Conservation (phyloP, 2,329 filamentous ascomycete species). For the Pseudogymnoascus sp. region DNA sequence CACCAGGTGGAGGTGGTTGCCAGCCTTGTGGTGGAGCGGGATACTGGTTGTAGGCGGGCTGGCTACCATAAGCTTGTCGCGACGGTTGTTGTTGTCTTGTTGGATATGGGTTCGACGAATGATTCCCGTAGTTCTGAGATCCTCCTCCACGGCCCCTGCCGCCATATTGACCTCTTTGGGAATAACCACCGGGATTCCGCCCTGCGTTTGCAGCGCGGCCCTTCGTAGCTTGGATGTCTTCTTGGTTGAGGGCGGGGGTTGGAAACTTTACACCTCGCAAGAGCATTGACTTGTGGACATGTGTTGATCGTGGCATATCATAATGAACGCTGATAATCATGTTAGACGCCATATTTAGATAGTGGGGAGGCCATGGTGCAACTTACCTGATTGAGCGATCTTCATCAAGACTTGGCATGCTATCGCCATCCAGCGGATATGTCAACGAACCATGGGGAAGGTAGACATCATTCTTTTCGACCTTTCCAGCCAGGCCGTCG, state of each 20-base stretch:
- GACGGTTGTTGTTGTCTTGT: not conserved
- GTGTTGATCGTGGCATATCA: conserved; percentile 63
- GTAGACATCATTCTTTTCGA: conserved; percentile 76
- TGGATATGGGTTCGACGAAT: conserved; percentile 36
- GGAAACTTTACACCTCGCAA: conserved; percentile 73
- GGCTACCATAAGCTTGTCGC: conserved; percentile 12
- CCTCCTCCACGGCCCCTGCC: conserved; percentile 34
- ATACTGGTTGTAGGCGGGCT: conserved; percentile 20
- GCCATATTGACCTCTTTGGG: not conserved
- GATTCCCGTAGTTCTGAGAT: conserved; percentile 29
- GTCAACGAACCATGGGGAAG: conserved; percentile 74
- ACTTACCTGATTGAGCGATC: conserved; percentile 78
- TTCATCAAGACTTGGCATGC: conserved; percentile 70
- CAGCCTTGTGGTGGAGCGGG: conserved; percentile 27
- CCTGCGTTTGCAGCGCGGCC: conserved; percentile 57
- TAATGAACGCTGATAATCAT: conserved; percentile 62
- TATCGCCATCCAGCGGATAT: conserved; percentile 65
- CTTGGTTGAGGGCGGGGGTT: conserved; percentile 60
- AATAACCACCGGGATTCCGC: conserved; percentile 56
- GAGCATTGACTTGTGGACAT: conserved; percentile 88
- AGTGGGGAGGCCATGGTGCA: not conserved
- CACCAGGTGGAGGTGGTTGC: conserved; percentile 39
- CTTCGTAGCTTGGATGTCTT: conserved; percentile 67
- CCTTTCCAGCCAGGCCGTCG: conserved; percentile 68
- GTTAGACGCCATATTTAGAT: conserved; percentile 18